Percentiles rank a stretch among this genome's conserved stretches.
These are phyloP conservation scores for Zygoascus bituminiphila DNA, from an alignment of 805 yeast genomes.

Conservation along the genomic window DNA sequence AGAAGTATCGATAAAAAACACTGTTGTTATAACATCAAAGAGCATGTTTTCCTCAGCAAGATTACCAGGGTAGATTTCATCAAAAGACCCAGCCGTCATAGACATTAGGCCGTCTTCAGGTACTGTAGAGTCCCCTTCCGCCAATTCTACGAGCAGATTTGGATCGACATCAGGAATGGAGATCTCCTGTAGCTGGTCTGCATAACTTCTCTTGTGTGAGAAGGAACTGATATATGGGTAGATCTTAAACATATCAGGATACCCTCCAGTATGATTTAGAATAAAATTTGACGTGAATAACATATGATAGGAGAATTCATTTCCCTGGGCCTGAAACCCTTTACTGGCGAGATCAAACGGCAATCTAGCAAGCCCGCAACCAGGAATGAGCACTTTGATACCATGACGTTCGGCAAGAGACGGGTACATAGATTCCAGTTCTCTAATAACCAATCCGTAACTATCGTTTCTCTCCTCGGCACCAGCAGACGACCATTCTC, in stretches of 20 bases:
- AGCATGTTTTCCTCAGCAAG: constrained; percentile 2
- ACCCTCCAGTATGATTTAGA: constrained; percentile 16
- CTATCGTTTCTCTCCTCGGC: constrained; percentile 49
- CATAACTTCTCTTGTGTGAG: constrained; percentile 49
- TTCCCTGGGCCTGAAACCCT: constrained; percentile 53
- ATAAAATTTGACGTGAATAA: constrained; percentile 40
- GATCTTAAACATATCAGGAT: constrained; percentile 16
- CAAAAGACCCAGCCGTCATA: constrained; percentile 66
- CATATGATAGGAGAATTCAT: constrained; percentile 80
- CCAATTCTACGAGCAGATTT: constrained; percentile 12
- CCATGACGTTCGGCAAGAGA: constrained; percentile 19
- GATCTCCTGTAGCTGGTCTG: constrained; percentile 46
- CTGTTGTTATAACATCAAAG: constrained; percentile 36
- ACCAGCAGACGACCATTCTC: constrained; percentile 70
- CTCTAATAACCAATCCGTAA: constrained; percentile 40
- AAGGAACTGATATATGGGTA: constrained; percentile 49
- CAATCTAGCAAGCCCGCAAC: constrained; percentile 80
- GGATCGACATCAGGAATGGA: constrained; percentile 30
- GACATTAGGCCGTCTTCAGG: constrained; percentile 39
- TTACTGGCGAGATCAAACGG: constrained; percentile 53
- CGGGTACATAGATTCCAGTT: constrained; percentile 33
- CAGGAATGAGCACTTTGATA: constrained; percentile 59
- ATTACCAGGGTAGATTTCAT: constrained; percentile 50
- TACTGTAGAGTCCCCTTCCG: constrained; percentile 10
- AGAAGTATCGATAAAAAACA: constrained; percentile 86